Evolutionary conservation across 2,329 filamentous ascomycete genomes (phyloP), one percentile per base, ranked within the genome.

Genomic region (Trichophyton benhamiae): DNA sequence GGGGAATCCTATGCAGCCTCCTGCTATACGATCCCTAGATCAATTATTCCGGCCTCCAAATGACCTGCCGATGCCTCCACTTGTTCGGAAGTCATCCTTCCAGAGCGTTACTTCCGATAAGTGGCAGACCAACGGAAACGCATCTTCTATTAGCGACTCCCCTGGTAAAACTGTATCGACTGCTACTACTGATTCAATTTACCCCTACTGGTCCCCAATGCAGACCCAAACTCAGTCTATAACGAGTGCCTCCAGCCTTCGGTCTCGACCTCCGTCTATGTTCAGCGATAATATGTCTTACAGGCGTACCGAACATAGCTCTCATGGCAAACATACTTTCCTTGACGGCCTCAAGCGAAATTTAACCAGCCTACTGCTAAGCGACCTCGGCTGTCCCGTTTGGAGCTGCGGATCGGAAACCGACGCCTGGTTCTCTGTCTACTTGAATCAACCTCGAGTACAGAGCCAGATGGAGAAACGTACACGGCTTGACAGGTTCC

Each of bases 401-500:
- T 94, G 95, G 72, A 84, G 86, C n/a, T 83, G 83, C 58, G 94
- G 94, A 2, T 95, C 91, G 48, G 94, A 99, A 76, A 97, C 92
- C 0, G 94, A 97, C 72, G 80, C 80, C 2, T 96, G 92, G 87
- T 94, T 96, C 66, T 73, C 68, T 65, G 80, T 77, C 61, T 75
- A 77, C 4, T 67, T 78, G 8, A 81, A 82, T 75, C 79, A 68
- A 75, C 78, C 66, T 74, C 79, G 72, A 8, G 71, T 77, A 41
- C 69, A 71, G 33, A 57, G 66, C 15, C 72, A 76, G 53, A 76
- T 76, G 72, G 69, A 70, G 49, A 75, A 72, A 60, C 70, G 72
- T 3, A 70, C 73, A 53, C 68, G 70, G 30, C 69, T 75, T 8
- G 72, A 75, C 44, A 71, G 67, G 52, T 76, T 76, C 63, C 71